These are phyloP conservation scores for Geotrichum phurueaensis DNA, from an alignment of 1,139 yeast genomes.

Conservation along the genomic window DNA sequence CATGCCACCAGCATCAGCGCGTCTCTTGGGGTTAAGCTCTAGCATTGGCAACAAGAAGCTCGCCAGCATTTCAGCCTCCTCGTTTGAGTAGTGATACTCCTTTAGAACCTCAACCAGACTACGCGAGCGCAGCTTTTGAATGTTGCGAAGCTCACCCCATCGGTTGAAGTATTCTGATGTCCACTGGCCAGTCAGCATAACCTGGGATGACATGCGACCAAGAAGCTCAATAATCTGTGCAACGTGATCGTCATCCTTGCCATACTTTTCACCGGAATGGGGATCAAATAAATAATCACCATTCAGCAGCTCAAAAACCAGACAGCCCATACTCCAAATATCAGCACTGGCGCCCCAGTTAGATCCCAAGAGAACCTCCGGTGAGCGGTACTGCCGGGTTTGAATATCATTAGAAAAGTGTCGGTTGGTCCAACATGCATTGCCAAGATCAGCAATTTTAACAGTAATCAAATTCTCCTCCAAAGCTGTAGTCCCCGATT, in stretches of 20 bases:
- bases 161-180: constrained; percentile 51
- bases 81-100: constrained; percentile 58
- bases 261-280: constrained; percentile 53
- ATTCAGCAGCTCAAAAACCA: constrained; percentile 71
- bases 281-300: constrained; percentile 87
- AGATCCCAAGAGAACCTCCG: constrained; percentile 65
- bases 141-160: constrained; percentile 50
- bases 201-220: constrained; percentile 52
- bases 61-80: constrained; percentile 51
- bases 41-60: constrained; percentile 72
- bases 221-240: constrained; percentile 77
- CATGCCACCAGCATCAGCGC: constrained; percentile 82
- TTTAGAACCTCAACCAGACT: constrained; percentile 57
- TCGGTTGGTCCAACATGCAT: constrained; percentile 67
- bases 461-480: constrained; percentile 43
- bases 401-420: constrained; percentile 83
- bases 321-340: constrained; percentile 79
- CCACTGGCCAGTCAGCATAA: constrained; percentile 49
- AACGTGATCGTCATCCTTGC: constrained; percentile 78
- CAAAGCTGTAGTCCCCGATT: constrained; percentile 21
- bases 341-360: constrained; percentile 83
- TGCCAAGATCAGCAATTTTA: constrained; percentile 80
- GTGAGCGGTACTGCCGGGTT: constrained; percentile 79
- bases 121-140: constrained; percentile 65
- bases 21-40: constrained; percentile 54